Evolutionary conservation across 2,329 filamentous ascomycete genomes (phyloP), one percentile per base, ranked within the genome.

Genomic region (Paraphoma chrysanthemicola): DNA sequence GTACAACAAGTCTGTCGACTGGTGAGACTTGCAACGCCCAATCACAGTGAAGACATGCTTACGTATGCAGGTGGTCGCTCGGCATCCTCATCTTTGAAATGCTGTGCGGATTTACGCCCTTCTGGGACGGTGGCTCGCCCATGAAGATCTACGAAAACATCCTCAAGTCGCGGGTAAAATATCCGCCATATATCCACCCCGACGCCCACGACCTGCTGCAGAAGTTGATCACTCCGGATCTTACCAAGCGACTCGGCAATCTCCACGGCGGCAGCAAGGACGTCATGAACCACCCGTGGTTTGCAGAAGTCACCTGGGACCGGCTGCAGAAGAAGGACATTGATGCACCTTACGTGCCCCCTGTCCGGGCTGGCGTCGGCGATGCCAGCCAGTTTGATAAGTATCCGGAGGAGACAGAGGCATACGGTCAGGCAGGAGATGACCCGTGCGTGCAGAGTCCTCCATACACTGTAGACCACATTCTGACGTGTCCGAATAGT

Each of bases 131-230:
- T 69, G 95, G 94, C 53, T 97, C 92, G 44, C 94, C 95, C 2
- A 96, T 99, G 87, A 97, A 97, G 80, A 99, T 99, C 72, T 99
- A 99, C 81, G 95, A 99, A 82, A 99, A 99, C 77, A 99, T 99
- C 71, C 86, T 99, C 63, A 93, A 93, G 73, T 95, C 94, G 57
- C 90, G 91, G 69, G 91, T 99, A 78, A 98, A 97, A 80, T 99
- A 98, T 76, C 95, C 95, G 51, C 90, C 91, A 6, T 99, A 98
- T 77, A 91, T 99, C 70, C 92, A 98, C 74, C 88, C 90, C 1
- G 95, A 98, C 74, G 95, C 95, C 0, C 93, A 97, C 74, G 91
- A 98, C 76, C 84, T 99, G 55, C 86, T 99, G 36, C 90, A 95
- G 72, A 90, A 93, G 68, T 85, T 99, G 68, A 98, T 99, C 78